A percentile compares a stretch with the other conserved stretches of the same genome.
Conservation (phyloP, 768 basidiomycete species). For the Tremella yokohamensis region DNA sequence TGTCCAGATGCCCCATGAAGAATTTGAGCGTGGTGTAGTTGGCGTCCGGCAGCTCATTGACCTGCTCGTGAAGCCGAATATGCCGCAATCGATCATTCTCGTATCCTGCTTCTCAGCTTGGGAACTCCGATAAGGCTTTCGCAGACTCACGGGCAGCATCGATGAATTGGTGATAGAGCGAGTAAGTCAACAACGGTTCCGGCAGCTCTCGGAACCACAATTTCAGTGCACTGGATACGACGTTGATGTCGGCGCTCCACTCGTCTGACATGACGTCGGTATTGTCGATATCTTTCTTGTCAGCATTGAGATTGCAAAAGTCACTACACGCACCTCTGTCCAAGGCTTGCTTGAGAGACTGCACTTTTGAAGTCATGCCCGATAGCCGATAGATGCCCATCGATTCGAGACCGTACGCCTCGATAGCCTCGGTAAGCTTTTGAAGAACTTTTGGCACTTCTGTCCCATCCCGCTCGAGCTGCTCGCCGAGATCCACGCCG, state of each 20-base stretch:
- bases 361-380: conserved; percentile 82
- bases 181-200: conserved; percentile 80
- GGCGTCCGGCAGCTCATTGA: conserved; percentile 97
- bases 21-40: conserved; percentile 96
- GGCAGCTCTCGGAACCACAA: conserved; percentile 95
- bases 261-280: conserved; percentile 84
- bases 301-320: not conserved
- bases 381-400: conserved; percentile 93
- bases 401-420: conserved; percentile 75
- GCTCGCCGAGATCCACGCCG: conserved; percentile 85
- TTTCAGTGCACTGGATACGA: conserved; percentile 88
- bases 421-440: conserved; percentile 88
- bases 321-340: conserved; percentile 67
- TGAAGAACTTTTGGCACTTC: conserved; percentile 83
- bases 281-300: conserved; percentile 66
- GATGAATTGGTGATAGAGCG: conserved; percentile 84
- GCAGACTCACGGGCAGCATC: conserved; percentile 80
- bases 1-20: conserved; percentile 88
- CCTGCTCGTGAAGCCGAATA: conserved; percentile 91
- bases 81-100: conserved; percentile 94
- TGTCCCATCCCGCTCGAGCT: conserved; percentile 83
- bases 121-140: not conserved
- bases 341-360: conserved; percentile 71
- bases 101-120: conserved; percentile 53
- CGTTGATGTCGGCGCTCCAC: conserved; percentile 92